A percentile compares a stretch with the other conserved stretches of the same genome.
phyloP scores from a whole-genome alignment of 2,329 filamentous ascomycete genomes.

The Aureobasidium musti region DNA sequence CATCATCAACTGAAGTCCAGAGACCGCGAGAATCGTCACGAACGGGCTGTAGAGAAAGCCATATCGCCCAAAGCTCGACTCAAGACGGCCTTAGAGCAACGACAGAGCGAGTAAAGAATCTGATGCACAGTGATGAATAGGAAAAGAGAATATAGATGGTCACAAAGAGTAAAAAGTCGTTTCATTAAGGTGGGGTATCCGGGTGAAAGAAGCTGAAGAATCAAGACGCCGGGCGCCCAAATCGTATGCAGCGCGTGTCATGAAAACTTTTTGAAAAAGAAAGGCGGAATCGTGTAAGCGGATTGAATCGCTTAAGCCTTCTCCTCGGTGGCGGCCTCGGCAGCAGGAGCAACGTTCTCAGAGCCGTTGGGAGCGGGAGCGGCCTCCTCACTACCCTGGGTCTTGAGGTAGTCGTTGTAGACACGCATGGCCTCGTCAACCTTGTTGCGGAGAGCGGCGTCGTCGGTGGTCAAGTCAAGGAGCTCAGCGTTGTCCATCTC shows the following conservation, averaged over 20 bases:
- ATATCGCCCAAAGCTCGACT: background rate
- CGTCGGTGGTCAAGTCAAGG: constrained; percentile 91
- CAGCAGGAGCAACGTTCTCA: constrained; percentile 40
- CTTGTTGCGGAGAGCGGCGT: constrained; percentile 85
- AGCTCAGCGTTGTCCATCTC: constrained; percentile 99
- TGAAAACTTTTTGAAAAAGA: constrained; percentile 28
- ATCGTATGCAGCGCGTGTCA: constrained; percentile 29
- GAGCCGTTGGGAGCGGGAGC: constrained; percentile 40
- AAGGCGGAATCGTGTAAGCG: constrained; percentile 18
- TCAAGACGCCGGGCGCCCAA: constrained; percentile 27
- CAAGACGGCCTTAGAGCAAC: background rate
- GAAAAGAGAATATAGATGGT: constrained; percentile 10
- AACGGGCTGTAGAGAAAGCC: background rate
- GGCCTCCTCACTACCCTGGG: constrained; percentile 56
- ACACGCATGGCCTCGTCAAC: constrained; percentile 96
- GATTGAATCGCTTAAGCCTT: constrained; percentile 21
- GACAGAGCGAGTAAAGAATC: background rate
- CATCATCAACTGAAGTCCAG: background rate
- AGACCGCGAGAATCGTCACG: background rate
- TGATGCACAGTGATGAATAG: constrained; percentile 5
- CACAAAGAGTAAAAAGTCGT: constrained; percentile 29
- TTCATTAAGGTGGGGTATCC: constrained; percentile 30
- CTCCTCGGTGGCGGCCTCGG: constrained; percentile 36
- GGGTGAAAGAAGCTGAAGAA: constrained; percentile 28
- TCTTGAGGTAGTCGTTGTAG: constrained; percentile 98